Evolutionary conservation across 2,329 filamentous ascomycete species (phyloP).

Genomic region (Ascochyta clinopodiicola): DNA sequence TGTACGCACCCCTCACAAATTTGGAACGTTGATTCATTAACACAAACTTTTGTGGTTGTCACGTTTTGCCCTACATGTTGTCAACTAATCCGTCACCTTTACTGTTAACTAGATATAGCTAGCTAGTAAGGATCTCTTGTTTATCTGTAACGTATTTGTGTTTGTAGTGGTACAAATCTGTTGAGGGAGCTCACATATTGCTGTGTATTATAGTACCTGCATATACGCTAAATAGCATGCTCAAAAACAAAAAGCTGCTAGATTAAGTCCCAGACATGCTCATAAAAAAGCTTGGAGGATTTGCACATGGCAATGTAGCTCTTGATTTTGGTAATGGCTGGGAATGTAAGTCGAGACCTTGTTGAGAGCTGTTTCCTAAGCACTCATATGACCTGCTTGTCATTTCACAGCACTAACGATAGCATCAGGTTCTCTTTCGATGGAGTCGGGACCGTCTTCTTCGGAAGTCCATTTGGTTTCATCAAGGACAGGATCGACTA

Average conservation of each 20-base stretch:
- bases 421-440: slow-evolving; percentile 23
- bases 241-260: slow-evolving; percentile 22
- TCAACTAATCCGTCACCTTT: too few species aligned
- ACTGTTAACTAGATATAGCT: too few species aligned
- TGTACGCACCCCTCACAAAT: too few species aligned
- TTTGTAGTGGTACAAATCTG: too few species aligned
- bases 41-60: too few species aligned
- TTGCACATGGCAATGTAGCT: slow-evolving; percentile 14
- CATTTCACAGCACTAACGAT: slow-evolving; percentile 16
- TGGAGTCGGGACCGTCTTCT: slow-evolving; percentile 23
- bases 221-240: slow-evolving; percentile 12
- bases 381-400: neutral
- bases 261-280: slow-evolving; percentile 19
- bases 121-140: too few species aligned
- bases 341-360: slow-evolving; percentile 35
- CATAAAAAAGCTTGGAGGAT: slow-evolving; percentile 22
- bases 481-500: slow-evolving; percentile 29
- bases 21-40: too few species aligned
- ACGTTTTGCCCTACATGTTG: too few species aligned
- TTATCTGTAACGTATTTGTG: too few species aligned
- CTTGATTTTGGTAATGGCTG: slow-evolving; percentile 31
- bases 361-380: neutral
- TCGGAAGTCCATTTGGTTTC: slow-evolving; percentile 33
- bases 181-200: too few species aligned
- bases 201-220: neutral